Percentiles rank a stretch among this genome's conserved stretches.
phyloP scores from a whole-genome alignment of 164 flowering plant genomes.

The Brasenia schreberi region DNA sequence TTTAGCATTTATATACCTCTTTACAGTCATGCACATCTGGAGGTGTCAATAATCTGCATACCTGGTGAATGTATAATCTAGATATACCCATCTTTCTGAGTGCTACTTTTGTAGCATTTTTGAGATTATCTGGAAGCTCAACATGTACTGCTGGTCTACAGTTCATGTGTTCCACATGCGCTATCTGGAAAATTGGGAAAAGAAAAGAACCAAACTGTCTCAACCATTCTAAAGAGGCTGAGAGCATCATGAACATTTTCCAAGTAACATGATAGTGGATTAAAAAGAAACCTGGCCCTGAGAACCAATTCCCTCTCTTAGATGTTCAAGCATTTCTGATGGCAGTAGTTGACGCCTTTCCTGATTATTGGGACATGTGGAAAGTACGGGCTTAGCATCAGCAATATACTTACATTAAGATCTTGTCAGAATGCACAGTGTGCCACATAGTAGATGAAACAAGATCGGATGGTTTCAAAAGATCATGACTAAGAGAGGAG shows the following conservation, averaged over 20 bases:
- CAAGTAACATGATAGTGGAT: neutral
- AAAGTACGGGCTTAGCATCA: neutral
- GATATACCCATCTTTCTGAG: slow-evolving; percentile 50
- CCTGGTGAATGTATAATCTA: slow-evolving; percentile 86
- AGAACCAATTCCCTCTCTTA: slow-evolving; percentile 53
- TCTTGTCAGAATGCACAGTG: no score
- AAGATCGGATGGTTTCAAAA: neutral
- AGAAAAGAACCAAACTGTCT: neutral
- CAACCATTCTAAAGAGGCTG: neutral
- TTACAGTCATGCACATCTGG: neutral
- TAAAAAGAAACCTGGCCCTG: slow-evolving; percentile 58
- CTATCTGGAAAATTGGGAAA: slow-evolving; percentile 36
- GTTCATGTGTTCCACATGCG: slow-evolving; percentile 61
- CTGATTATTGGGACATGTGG: slow-evolving; percentile 22
- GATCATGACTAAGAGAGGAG: neutral
- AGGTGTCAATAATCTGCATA: slow-evolving; percentile 12
- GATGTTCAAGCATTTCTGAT: slow-evolving; percentile 83
- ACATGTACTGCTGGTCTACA: slow-evolving; percentile 43
- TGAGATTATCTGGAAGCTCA: slow-evolving; percentile 52
- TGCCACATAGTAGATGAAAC: neutral
- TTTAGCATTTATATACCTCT: neutral
- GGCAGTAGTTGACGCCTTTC: slow-evolving; percentile 44
- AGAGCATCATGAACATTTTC: neutral
- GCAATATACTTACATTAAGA: neutral
- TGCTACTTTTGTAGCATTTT: slow-evolving; percentile 32